Conservation (phyloP, 495 filamentous ascomycete genomes). For the Penicillium longicatenatum region DNA sequence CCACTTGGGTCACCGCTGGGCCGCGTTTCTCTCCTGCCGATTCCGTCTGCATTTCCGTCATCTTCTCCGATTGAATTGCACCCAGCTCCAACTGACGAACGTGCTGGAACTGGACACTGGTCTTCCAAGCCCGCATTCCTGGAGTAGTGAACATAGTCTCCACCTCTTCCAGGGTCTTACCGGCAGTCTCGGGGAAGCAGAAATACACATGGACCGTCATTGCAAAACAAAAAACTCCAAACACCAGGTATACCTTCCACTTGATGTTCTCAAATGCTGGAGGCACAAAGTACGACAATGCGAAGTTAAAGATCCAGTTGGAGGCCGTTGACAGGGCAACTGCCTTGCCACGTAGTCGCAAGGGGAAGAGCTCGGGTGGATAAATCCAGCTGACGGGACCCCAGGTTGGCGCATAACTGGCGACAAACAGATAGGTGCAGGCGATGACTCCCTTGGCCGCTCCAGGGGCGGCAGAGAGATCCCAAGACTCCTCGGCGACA, state of each 20-base stretch:
- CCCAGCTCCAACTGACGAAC: conserved; percentile 34
- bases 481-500: conserved; percentile 41
- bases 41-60: conserved; percentile 22
- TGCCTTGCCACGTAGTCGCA: conserved; percentile 64
- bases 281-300: conserved; percentile 76
- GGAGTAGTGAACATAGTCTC: conserved; percentile 69
- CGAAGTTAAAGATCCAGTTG: conserved; percentile 84
- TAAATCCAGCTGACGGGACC: conserved; percentile 70
- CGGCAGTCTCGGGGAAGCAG: conserved; percentile 80
- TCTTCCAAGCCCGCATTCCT: conserved; percentile 68
- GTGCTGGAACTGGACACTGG: conserved; percentile 42
- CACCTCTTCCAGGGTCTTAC: conserved; percentile 78
- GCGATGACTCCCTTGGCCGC: conserved; percentile 59
- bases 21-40: not conserved
- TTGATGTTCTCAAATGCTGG: conserved; percentile 71
- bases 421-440: conserved; percentile 68
- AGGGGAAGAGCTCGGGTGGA: conserved; percentile 67
- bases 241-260: conserved; percentile 75
- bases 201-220: conserved; percentile 80
- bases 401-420: conserved; percentile 60
- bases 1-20: not conserved
- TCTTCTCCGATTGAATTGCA: conserved; percentile 31
- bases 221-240: conserved; percentile 71
- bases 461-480: conserved; percentile 30
- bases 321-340: conserved; percentile 71